Evolutionary conservation across 805 yeast species (phyloP).

Genomic region (Candida nanaspora): DNA sequence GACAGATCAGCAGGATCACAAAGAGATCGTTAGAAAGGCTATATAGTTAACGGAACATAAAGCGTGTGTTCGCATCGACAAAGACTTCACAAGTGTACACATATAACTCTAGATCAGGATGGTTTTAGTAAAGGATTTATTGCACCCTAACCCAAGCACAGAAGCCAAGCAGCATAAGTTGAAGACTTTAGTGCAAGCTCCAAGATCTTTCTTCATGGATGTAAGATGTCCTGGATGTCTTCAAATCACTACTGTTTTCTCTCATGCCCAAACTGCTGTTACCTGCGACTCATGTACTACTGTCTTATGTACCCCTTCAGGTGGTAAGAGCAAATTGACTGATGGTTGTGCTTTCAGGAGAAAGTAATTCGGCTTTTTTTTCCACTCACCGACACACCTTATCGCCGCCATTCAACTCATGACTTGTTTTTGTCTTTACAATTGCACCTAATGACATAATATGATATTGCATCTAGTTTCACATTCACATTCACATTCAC

Average conservation of each 20-base stretch:
- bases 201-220: constrained; percentile 99
- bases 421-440: not conserved
- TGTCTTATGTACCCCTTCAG: constrained; percentile 97
- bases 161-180: constrained; percentile 97
- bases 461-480: no score
- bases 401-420: no score
- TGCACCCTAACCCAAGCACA: constrained; percentile 95
- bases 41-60: no score
- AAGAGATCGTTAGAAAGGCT: no score
- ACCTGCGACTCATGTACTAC: constrained; percentile 98
- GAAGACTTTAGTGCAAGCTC: constrained; percentile 93
- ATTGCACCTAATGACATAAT: no score
- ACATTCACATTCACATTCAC: no score
- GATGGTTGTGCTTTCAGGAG: constrained; percentile 99
- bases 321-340: constrained; percentile 99
- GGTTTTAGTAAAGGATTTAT: constrained; percentile 99
- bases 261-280: constrained; percentile 99
- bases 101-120: not conserved
- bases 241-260: constrained; percentile 98
- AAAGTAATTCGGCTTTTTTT: constrained; percentile 83
- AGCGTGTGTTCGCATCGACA: no score
- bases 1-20: no score
- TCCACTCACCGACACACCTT: no score
- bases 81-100: no score
- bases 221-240: constrained; percentile 99